Conservation (phyloP, 371 early-diverging fungal species). For the Zopfochytrium polystomum region DNA sequence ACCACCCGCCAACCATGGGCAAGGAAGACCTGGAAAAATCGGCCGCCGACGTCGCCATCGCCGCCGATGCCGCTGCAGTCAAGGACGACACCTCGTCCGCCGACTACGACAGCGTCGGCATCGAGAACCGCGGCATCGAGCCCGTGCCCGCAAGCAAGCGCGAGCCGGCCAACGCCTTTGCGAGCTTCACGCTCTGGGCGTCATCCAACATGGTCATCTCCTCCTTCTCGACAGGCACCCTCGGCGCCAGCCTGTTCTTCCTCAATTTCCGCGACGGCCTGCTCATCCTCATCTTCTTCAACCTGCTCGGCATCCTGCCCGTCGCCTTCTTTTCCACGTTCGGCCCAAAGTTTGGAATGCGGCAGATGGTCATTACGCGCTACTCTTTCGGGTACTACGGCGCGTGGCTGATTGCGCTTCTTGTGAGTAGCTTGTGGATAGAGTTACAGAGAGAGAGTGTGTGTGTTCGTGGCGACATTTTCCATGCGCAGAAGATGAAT, state of each 20-base stretch:
- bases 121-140: constrained; percentile 3
- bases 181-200: constrained; percentile 4
- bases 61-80: neutral
- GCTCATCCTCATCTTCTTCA: constrained; percentile 27
- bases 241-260: constrained; percentile 16
- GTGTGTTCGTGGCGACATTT: too few species aligned
- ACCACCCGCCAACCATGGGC: neutral
- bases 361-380: constrained; percentile 35
- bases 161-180: neutral
- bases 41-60: neutral
- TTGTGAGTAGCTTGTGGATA: constrained; percentile 28
- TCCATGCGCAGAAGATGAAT: too few species aligned
- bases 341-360: constrained; percentile 29
- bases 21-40: neutral
- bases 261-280: constrained; percentile 23
- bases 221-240: constrained; percentile 24
- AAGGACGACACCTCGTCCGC: neutral
- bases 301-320: constrained; percentile 20
- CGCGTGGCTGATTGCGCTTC: constrained; percentile 19
- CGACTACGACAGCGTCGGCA: neutral
- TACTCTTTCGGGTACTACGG: constrained; percentile 34
- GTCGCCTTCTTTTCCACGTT: constrained; percentile 31
- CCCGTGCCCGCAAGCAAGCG: neutral
- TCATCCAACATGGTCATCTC: constrained; percentile 9
- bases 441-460: too few species aligned